Conservation (phyloP, 371 early-diverging fungal genomes). For the Mucor saturninus region DNA sequence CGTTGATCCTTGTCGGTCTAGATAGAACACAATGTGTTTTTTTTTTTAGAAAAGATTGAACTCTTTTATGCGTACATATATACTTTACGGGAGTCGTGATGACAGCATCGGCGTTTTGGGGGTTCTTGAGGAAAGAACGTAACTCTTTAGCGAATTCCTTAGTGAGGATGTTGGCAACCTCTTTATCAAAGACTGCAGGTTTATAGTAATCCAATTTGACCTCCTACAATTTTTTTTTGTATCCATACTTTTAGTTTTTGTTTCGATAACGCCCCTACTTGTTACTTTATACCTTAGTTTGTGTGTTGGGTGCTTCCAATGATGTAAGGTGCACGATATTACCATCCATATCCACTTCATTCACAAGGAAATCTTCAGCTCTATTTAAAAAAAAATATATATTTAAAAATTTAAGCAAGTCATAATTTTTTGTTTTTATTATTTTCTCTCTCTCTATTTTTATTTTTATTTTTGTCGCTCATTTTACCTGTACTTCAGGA, state of each 20-base stretch:
- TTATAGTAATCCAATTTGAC: slow-evolving; percentile 3
- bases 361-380: slow-evolving; percentile 88
- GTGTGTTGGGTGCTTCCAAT: slow-evolving; percentile 39
- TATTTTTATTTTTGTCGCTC: background rate
- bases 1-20: slow-evolving; percentile 37
- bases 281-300: slow-evolving; percentile 18
- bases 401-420: background rate
- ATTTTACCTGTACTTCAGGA: slow-evolving; percentile 77
- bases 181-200: slow-evolving; percentile 32
- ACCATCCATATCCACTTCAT: slow-evolving; percentile 87
- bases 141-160: slow-evolving; percentile 33
- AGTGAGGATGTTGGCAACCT: slow-evolving; percentile 26
- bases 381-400: slow-evolving; percentile 22
- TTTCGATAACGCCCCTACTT: too few relatives aligned
- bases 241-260: too few relatives aligned
- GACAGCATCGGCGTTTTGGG: slow-evolving; percentile 23
- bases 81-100: slow-evolving; percentile 24
- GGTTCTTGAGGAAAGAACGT: slow-evolving; percentile 30
- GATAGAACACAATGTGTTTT: background rate
- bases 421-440: background rate
- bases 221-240: slow-evolving; percentile 1
- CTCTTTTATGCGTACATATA: too few relatives aligned
- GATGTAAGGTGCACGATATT: slow-evolving; percentile 69
- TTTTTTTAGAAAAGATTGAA: background rate
- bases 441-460: background rate